These are phyloP conservation scores for Herpetomonas samuelpessoai DNA, from an alignment of 208 protist genomes.

Conservation along the genomic window DNA sequence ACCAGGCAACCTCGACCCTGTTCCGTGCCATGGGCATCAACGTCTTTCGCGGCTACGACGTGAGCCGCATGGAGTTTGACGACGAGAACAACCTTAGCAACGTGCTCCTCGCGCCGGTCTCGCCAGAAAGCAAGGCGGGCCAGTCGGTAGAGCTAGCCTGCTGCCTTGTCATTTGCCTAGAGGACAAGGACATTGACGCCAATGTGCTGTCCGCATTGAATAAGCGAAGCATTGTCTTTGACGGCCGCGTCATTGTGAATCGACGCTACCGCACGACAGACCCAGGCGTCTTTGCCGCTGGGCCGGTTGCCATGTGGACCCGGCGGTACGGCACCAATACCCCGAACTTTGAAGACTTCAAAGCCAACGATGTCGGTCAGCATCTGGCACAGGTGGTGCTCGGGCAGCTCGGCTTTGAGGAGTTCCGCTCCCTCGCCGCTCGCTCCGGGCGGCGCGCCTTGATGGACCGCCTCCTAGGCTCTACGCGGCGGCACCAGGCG, in stretches of 20 bases:
- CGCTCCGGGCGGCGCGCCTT: background rate
- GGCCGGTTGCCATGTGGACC: slow-evolving; percentile 92
- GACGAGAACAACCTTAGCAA: slow-evolving; percentile 71
- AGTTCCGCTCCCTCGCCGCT: slow-evolving; percentile 46
- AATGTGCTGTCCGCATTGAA: slow-evolving; percentile 86
- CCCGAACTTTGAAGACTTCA: slow-evolving; percentile 82
- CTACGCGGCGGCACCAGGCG: too few species aligned
- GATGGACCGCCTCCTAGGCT: background rate
- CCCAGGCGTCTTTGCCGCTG: slow-evolving; percentile 75
- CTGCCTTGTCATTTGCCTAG: slow-evolving; percentile 77
- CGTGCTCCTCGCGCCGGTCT: slow-evolving; percentile 62
- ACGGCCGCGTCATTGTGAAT: slow-evolving; percentile 91
- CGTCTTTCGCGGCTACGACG: slow-evolving; percentile 72
- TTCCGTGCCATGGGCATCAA: slow-evolving; percentile 75
- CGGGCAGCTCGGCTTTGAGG: slow-evolving; percentile 72
- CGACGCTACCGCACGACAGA: slow-evolving; percentile 88
- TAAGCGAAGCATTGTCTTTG: slow-evolving; percentile 91
- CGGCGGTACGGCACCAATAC: slow-evolving; percentile 82
- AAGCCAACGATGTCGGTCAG: slow-evolving; percentile 75
- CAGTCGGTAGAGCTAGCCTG: slow-evolving; percentile 81
- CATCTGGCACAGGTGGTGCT: slow-evolving; percentile 76
- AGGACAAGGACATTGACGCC: slow-evolving; percentile 91
- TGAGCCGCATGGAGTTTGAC: slow-evolving; percentile 83
- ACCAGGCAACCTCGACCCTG: slow-evolving; percentile 53
- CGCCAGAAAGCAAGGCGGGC: slow-evolving; percentile 35